Conservation (phyloP, 352 stramenopile genomes). For the Globisporangium nunn region DNA sequence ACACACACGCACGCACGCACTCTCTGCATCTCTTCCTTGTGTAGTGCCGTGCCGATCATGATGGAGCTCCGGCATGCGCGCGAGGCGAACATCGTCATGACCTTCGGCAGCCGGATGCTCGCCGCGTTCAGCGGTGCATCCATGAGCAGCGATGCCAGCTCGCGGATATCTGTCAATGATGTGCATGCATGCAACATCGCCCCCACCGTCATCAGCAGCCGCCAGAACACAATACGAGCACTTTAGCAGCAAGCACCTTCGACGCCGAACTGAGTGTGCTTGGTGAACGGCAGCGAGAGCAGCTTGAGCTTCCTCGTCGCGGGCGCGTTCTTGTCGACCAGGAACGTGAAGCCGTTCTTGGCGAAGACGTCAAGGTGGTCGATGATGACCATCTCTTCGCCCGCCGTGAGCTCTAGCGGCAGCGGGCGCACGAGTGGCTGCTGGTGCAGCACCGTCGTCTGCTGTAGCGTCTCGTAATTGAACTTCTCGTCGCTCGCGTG, state of each 20-base stretch:
- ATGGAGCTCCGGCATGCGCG: conserved; percentile 92
- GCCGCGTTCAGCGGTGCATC: conserved; percentile 46
- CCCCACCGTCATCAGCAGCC: not conserved
- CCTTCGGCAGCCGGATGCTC: conserved; percentile 88
- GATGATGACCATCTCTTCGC: conserved; percentile 92
- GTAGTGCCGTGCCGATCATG: conserved; percentile 95
- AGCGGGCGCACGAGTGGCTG: conserved; percentile 93
- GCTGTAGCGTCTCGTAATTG: conserved; percentile 65
- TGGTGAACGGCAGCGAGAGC: conserved; percentile 80
- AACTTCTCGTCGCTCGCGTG: conserved; percentile 96
- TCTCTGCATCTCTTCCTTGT: conserved; percentile 88
- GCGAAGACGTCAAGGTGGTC: conserved; percentile 93
- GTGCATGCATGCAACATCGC: not conserved
- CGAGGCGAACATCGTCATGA: conserved; percentile 95
- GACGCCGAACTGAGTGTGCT: conserved; percentile 81
- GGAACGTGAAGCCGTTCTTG: conserved; percentile 91
- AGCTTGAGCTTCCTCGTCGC: conserved; percentile 61
- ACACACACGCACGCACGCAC: conserved; percentile 23
- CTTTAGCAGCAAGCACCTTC: conserved; percentile 30
- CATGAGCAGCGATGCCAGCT: conserved; percentile 79
- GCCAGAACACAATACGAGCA: not conserved
- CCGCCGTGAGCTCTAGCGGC: conserved; percentile 87
- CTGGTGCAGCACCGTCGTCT: conserved; percentile 90
- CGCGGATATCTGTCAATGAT: conserved; percentile 62
- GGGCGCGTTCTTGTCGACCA: conserved; percentile 36